Conservation (phyloP, 2,329 filamentous ascomycete genomes). For the Nothophoma quercina region DNA sequence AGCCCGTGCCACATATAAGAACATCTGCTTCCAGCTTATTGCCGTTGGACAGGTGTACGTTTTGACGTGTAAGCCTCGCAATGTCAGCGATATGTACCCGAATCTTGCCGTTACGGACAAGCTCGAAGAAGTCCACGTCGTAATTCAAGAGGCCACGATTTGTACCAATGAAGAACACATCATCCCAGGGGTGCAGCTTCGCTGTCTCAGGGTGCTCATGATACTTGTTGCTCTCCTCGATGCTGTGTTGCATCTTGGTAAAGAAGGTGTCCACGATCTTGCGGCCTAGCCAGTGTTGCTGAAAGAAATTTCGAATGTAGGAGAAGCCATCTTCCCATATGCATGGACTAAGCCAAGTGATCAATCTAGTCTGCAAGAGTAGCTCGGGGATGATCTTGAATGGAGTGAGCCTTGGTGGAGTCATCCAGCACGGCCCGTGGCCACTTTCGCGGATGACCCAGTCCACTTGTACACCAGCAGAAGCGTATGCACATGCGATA, state of each 20-base stretch:
- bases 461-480: constrained; percentile 61
- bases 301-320: constrained; percentile 62
- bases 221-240: constrained; percentile 56
- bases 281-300: constrained; percentile 64
- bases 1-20: constrained; percentile 65
- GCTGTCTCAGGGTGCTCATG: constrained; percentile 50
- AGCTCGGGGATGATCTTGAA: constrained; percentile 72
- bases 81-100: constrained; percentile 65
- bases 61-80: constrained; percentile 53
- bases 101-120: constrained; percentile 62
- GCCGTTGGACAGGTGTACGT: constrained; percentile 59
- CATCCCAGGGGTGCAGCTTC: constrained; percentile 53
- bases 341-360: constrained; percentile 79
- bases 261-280: constrained; percentile 65
- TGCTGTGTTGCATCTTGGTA: constrained; percentile 61
- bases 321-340: constrained; percentile 73
- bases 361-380: constrained; percentile 68
- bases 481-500: constrained; percentile 64
- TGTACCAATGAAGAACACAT: constrained; percentile 61
- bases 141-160: constrained; percentile 68
- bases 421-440: constrained; percentile 66
- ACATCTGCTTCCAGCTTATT: constrained; percentile 56
- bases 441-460: constrained; percentile 65
- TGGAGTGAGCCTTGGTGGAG: constrained; percentile 68
- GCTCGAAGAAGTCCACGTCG: constrained; percentile 62